Base-by-base conservation (phyloP, 805 yeast species). In the Yarrowia keelungensis region DNA sequence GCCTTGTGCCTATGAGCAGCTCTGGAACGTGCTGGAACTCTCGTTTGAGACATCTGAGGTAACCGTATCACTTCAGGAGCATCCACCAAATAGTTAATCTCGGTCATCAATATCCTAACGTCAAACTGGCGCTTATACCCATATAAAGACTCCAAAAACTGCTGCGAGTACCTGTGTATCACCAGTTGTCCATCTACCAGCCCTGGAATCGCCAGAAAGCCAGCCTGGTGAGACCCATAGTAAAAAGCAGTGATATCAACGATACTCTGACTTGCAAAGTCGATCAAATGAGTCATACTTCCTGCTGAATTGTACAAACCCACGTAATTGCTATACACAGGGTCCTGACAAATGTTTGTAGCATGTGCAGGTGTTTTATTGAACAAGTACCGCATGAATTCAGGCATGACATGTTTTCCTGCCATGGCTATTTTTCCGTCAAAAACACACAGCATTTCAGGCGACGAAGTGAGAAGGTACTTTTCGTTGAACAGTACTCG, bases 361-460 rank as follows among this genome's bases (percentile, higher is more conserved):
- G 59, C 59, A 15, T 53, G 59, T 14, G 22, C 22, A 7, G 59
- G 45, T 1, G 45, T 53, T 16, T 19, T 19, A 16, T 53, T 53
- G 59, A 53, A 53, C 59, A 53, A 14, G 10, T 35, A 53, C 16
- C 45, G 35, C 35, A 39, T 22, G 35, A 38, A 19, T 8, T 53
- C 59, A 39, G 59, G 59, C 59, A 53, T 16, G 14, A 53, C 45
- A 3, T 53, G 59, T 14, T 53, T 38, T 0, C 59, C 59, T 1
- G 59, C 59, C 45, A 53, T 38, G 36, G 45, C 59, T 5, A 53
- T 19, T 9, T 53, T 53, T 3, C 59, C 59, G 15, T 53, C 59
- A 14, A 16, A 53, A n/a, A 39, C 59, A 53, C 59, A 53, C 45
- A 53, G 10, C 59, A 53, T 53, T 2, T 19, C 9, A 2, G 59